Evolutionary conservation across 2,329 filamentous ascomycete species (phyloP).

Genomic region (Talaromyces piceae): DNA sequence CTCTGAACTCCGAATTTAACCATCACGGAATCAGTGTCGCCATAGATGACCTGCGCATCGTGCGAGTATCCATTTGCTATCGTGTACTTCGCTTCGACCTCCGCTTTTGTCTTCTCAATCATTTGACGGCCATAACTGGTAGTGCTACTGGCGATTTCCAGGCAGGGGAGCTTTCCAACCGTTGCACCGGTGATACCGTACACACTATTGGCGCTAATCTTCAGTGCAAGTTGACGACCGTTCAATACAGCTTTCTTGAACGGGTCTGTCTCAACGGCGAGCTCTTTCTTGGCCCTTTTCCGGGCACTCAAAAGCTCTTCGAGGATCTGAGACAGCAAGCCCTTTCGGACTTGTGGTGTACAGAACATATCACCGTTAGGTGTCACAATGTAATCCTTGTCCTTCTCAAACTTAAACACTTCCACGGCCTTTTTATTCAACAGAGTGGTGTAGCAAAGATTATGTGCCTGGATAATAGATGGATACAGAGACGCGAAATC

Average conservation of each 20-base stretch:
- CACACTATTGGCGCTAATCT: slow-evolving; percentile 94
- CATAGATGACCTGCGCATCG: slow-evolving; percentile 95
- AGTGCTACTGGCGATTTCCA: slow-evolving; percentile 92
- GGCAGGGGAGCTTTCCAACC: slow-evolving; percentile 87
- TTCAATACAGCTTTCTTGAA: slow-evolving; percentile 98
- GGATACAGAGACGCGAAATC: slow-evolving; percentile 99
- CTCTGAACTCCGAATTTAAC: slow-evolving; percentile 94
- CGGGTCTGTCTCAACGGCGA: slow-evolving; percentile 80
- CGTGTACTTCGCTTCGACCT: slow-evolving; percentile 82
- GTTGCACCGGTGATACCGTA: slow-evolving; percentile 96
- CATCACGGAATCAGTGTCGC: slow-evolving; percentile 99
- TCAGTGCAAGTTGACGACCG: slow-evolving; percentile 90
- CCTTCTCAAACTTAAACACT: slow-evolving; percentile 68
- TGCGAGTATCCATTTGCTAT: slow-evolving; percentile 92
- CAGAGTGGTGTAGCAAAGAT: slow-evolving; percentile 93
- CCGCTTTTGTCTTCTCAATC: slow-evolving; percentile 97
- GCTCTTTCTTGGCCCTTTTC: slow-evolving; percentile 88
- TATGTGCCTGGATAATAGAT: slow-evolving; percentile 98
- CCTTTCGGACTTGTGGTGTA: slow-evolving; percentile 81
- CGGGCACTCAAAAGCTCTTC: slow-evolving; percentile 86
- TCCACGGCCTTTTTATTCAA: slow-evolving; percentile 72
- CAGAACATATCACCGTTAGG: slow-evolving; percentile 92
- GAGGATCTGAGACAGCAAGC: slow-evolving; percentile 86
- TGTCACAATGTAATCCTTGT: slow-evolving; percentile 93
- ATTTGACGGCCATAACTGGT: slow-evolving; percentile 96